Evolutionary conservation across 345 rosid species (phyloP).

Genomic region (Euphorbia pulcherrima): DNA sequence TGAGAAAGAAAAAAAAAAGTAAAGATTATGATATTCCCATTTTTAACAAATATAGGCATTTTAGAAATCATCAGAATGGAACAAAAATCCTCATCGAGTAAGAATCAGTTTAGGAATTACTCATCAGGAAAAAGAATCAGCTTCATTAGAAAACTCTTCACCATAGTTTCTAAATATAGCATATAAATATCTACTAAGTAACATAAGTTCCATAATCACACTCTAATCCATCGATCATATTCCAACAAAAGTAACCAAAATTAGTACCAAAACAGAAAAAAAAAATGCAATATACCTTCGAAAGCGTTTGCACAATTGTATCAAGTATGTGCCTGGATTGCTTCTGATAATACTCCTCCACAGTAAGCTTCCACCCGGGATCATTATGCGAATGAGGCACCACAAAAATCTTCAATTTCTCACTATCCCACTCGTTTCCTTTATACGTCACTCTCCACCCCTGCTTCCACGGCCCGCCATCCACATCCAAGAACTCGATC

Average conservation of each 20-base stretch:
- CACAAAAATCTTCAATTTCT: slow-evolving; percentile 79
- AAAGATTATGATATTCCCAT: neutral
- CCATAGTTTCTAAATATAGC: neutral
- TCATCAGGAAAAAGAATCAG: neutral
- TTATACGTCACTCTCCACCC: slow-evolving; percentile 78
- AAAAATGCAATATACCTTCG: slow-evolving; percentile 46
- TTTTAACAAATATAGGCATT: neutral
- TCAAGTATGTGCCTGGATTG: slow-evolving; percentile 82
- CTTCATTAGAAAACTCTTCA: neutral
- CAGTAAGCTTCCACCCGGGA: slow-evolving; percentile 97
- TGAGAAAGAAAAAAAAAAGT: neutral
- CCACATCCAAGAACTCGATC: slow-evolving; percentile 74
- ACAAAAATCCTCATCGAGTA: no score
- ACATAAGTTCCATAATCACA: neutral
- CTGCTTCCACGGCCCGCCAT: slow-evolving; percentile 97
- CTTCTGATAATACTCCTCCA: slow-evolving; percentile 86
- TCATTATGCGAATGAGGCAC: slow-evolving; percentile 98
- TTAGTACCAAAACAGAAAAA: neutral
- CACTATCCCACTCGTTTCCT: slow-evolving; percentile 83
- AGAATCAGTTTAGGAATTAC: neutral
- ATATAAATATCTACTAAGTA: neutral
- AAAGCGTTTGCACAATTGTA: slow-evolving; percentile 74
- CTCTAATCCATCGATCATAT: neutral
- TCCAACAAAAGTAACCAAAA: slow-evolving; percentile 6
- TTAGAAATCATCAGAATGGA: neutral